Evolutionary conservation across 2,329 filamentous ascomycete species (phyloP), one percentile per base, ranked within the genome.

Genomic region (Talaromyces sp.): DNA sequence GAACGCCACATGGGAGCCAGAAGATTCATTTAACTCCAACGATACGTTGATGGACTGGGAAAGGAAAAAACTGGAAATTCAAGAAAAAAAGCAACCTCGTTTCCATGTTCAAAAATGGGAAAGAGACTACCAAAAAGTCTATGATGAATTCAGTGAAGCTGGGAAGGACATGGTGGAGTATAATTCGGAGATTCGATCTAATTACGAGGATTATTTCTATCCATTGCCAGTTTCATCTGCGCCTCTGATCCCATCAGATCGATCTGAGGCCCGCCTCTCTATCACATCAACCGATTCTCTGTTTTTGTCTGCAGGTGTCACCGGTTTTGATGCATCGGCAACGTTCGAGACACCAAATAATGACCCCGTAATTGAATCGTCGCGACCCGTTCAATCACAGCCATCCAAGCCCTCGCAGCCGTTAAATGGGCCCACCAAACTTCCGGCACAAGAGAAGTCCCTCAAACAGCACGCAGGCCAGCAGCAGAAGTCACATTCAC

Each of bases 1-100:
- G n/a, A 69, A 81, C 52, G 77, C 78, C 50, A 85, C 82, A 0
- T 84, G 80, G 80, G 80, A 84, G 56, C 78, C 79, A 1, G 64
- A 62, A 16, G 68, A 72, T 2, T 69, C 70, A 41, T 78, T 83
- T 52, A 46, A 60, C 22, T 56, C 62, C 36, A 63, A 67, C 22
- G 61, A 73, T 16, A 74, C 70, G 1, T 63, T 83, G 17, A 35
- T 65, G 7, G 69, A 74, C 1, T 81, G 78, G 76, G 56, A 62
- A 37, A 49, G 58, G 19, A 71, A 69, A 37, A 71, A 73, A 46
- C 58, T 57, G 30, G 60, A 61, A 11, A 69, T 75, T 42, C 52
- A 54, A 14, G 60, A 64, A 35, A 66, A 75, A 19, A 61, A 61
- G 42, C 50, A 65, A 32, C 33, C 45, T 7, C 50, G 56, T 14